Evolutionary conservation across 306 rosid species (phyloP).

Genomic region (Styphnolobium japonicum): DNA sequence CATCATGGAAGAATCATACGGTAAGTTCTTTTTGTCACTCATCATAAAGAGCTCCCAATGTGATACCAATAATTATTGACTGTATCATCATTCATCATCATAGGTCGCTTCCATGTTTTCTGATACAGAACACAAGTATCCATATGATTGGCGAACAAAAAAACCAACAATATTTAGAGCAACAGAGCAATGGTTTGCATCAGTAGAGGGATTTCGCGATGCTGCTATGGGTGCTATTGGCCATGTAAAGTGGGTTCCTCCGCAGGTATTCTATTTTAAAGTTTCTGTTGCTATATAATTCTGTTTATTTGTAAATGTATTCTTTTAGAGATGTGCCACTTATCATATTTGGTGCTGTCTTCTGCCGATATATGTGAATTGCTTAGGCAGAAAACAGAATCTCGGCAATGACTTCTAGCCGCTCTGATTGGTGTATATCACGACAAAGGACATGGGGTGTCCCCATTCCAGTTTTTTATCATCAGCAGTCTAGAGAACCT

Average conservation of each 20-base stretch:
- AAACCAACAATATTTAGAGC: slow-evolving; percentile 98
- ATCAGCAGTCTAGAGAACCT: slow-evolving; percentile 77
- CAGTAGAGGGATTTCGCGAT: slow-evolving; percentile 91
- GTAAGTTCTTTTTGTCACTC: slow-evolving; percentile 39
- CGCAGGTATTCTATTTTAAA: slow-evolving; percentile 64
- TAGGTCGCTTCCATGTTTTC: slow-evolving; percentile 25
- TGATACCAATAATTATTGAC: neutral
- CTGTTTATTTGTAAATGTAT: slow-evolving; percentile 3
- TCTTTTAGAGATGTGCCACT: slow-evolving; percentile 4
- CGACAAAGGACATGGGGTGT: slow-evolving; percentile 99
- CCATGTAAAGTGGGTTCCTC: slow-evolving; percentile 85
- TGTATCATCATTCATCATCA: slow-evolving; percentile 21
- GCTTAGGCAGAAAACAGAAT: slow-evolving; percentile 94
- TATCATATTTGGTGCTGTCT: slow-evolving; percentile 15
- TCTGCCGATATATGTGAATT: slow-evolving; percentile 26
- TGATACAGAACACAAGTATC: slow-evolving; percentile 90
- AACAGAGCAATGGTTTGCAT: slow-evolving; percentile 99
- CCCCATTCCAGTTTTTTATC: slow-evolving; percentile 98
- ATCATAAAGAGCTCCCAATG: neutral
- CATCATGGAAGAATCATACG: slow-evolving; percentile 86
- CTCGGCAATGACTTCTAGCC: slow-evolving; percentile 89
- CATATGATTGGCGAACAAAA: slow-evolving; percentile 98
- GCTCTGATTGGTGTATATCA: slow-evolving; percentile 98
- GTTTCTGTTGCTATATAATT: slow-evolving; percentile 9
- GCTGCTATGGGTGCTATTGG: slow-evolving; percentile 83